phyloP scores from a whole-genome alignment of 352 stramenopile genomes.

The Phytopythium oedochilum region DNA sequence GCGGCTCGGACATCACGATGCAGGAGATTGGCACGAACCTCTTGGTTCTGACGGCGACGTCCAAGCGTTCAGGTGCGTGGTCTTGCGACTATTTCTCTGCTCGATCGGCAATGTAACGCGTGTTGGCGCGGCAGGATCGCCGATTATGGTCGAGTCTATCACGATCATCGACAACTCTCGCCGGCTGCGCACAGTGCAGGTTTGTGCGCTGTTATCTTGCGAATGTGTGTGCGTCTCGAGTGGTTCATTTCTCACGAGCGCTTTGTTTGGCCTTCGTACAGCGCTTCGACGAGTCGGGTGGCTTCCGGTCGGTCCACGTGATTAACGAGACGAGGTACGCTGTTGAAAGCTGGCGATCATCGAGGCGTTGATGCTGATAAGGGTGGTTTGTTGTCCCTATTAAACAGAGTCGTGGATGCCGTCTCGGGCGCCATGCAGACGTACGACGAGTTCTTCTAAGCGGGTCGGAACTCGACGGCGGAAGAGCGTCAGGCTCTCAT shows the following conservation, averaged over 20 bases:
- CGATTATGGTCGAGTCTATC: slow-evolving; percentile 83
- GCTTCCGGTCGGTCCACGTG: slow-evolving; percentile 85
- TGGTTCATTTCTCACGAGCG: too few species aligned
- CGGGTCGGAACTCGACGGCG: too few species aligned
- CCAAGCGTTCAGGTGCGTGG: slow-evolving; percentile 66
- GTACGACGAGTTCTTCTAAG: slow-evolving; percentile 80
- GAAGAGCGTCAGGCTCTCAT: too few species aligned
- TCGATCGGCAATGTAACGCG: not conserved
- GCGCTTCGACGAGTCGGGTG: slow-evolving; percentile 82
- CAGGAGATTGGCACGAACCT: slow-evolving; percentile 81
- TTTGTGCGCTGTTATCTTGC: slow-evolving; percentile 6
- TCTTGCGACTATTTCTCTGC: not conserved
- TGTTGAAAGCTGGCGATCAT: not conserved
- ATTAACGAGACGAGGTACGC: slow-evolving; percentile 79
- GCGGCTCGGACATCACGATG: slow-evolving; percentile 83
- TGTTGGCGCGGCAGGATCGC: slow-evolving; percentile 33
- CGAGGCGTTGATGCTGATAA: not conserved
- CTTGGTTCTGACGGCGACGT: slow-evolving; percentile 80
- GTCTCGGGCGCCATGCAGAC: slow-evolving; percentile 87
- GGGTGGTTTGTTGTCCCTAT: not conserved
- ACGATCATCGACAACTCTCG: slow-evolving; percentile 78
- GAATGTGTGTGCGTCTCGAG: too few species aligned
- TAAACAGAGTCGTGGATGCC: slow-evolving; percentile 75
- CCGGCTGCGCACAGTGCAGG: slow-evolving; percentile 77
- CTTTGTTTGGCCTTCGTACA: slow-evolving; percentile 14